phyloP scores from a whole-genome alignment of 192 early-diverging fungal species.

The Backusella luteola region DNA sequence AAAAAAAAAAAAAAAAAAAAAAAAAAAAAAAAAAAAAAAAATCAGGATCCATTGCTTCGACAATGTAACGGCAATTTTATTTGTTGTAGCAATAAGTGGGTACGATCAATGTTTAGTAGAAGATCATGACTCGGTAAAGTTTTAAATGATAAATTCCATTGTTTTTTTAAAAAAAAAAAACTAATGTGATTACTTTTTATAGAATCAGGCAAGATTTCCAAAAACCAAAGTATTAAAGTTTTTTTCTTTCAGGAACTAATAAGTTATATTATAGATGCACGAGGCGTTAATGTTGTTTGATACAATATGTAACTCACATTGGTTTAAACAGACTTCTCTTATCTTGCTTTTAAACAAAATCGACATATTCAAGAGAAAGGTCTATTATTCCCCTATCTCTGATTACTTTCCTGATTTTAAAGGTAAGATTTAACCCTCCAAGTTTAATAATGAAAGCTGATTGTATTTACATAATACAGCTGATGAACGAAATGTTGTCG shows the following conservation, averaged over 20 bases:
- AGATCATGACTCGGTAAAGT: slow-evolving; percentile 44
- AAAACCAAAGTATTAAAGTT: neutral
- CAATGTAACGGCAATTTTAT: slow-evolving; percentile 54
- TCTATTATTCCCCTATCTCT: slow-evolving; percentile 42
- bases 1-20: neutral
- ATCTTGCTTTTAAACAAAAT: slow-evolving; percentile 65
- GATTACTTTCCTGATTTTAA: slow-evolving; percentile 55
- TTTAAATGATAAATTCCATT: neutral
- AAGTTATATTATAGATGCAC: slow-evolving; percentile 43
- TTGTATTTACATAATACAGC: neutral
- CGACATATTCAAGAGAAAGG: slow-evolving; percentile 57
- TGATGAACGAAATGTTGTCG: slow-evolving; percentile 30
- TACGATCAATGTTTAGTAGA: slow-evolving; percentile 61
- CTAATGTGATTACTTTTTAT: neutral
- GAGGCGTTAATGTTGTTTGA: slow-evolving; percentile 61
- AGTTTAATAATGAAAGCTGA: too few species aligned
- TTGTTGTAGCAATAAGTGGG: slow-evolving; percentile 58
- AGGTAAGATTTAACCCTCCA: slow-evolving; percentile 31
- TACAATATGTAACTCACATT: slow-evolving; percentile 58
- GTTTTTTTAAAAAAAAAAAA: neutral
- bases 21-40: neutral
- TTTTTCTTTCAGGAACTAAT: neutral
- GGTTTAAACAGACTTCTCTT: slow-evolving; percentile 61
- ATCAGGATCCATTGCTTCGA: slow-evolving; percentile 48
- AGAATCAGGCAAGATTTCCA: slow-evolving; percentile 27